Percentiles rank a stretch among this genome's conserved stretches.
phyloP scores from a whole-genome alignment of 768 basidiomycete genomes.

The Mycena filopes region DNA sequence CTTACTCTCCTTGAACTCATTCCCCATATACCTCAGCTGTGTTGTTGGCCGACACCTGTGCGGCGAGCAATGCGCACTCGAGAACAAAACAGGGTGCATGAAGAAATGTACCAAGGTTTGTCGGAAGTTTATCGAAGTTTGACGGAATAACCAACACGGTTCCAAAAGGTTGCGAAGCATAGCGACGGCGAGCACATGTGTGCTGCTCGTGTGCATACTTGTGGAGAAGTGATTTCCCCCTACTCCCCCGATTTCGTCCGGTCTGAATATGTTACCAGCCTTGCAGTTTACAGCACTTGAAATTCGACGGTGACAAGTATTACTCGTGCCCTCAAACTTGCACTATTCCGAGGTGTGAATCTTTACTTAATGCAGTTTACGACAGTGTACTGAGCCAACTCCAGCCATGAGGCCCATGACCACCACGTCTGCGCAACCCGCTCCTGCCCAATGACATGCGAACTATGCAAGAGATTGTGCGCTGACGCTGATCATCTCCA shows the following conservation, averaged over 20 bases:
- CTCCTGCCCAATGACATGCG: conserved; percentile 63
- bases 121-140: background rate
- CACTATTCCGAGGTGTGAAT: conserved; percentile 50
- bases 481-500: conserved; percentile 61
- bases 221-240: conserved; percentile 55
- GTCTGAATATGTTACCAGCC: conserved; percentile 44
- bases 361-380: background rate
- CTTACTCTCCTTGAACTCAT: background rate
- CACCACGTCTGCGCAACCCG: conserved; percentile 60
- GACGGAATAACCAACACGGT: background rate
- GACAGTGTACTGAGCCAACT: background rate
- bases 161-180: conserved; percentile 57
- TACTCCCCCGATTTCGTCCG: background rate
- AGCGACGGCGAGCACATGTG: conserved; percentile 62
- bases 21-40: conserved; percentile 52
- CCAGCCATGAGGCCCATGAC: conserved; percentile 55
- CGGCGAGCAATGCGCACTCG: conserved; percentile 58
- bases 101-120: conserved; percentile 61
- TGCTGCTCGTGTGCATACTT: conserved; percentile 61
- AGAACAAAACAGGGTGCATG: conserved; percentile 60
- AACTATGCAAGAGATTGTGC: conserved; percentile 65
- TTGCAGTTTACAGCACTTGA: conserved; percentile 51
- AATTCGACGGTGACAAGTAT: conserved; percentile 36
- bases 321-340: conserved; percentile 58
- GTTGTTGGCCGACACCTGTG: conserved; percentile 61